Percentiles rank a stretch among this genome's conserved stretches.
These are phyloP conservation scores for Fusarium citri DNA, from an alignment of 2,329 filamentous ascomycete genomes.

Conservation along the genomic window DNA sequence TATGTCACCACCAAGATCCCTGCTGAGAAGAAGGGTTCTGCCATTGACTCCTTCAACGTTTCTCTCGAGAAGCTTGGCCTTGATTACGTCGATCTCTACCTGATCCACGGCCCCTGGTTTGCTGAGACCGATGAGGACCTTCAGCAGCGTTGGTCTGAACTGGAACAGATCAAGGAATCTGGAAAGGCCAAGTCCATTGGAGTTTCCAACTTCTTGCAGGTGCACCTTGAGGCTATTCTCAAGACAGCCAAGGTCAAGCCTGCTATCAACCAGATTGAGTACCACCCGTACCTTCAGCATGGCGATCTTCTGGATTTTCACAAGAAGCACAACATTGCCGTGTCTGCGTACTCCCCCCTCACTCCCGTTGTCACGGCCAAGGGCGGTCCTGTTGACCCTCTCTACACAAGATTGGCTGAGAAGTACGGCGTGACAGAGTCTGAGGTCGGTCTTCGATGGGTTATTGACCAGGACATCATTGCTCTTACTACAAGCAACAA, in stretches of 20 bases:
- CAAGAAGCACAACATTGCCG: conserved; percentile 66
- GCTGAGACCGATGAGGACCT: conserved; percentile 62
- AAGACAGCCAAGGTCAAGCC: conserved; percentile 71
- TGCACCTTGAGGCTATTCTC: conserved; percentile 67
- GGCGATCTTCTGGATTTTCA: conserved; percentile 68
- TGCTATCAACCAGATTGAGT: conserved; percentile 84
- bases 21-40: conserved; percentile 54
- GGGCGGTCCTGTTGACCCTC: conserved; percentile 64
- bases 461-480: conserved; percentile 69
- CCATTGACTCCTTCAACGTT: conserved; percentile 64
- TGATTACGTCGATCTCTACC: conserved; percentile 79
- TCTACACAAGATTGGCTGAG: conserved; percentile 62
- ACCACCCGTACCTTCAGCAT: conserved; percentile 80
- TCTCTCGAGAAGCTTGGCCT: conserved; percentile 74
- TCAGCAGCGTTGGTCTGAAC: conserved; percentile 68
- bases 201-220: conserved; percentile 77
- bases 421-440: conserved; percentile 69
- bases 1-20: conserved; percentile 74
- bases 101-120: conserved; percentile 70
- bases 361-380: conserved; percentile 60
- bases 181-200: conserved; percentile 78
- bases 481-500: conserved; percentile 70
- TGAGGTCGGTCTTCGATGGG: conserved; percentile 70
- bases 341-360: conserved; percentile 68
- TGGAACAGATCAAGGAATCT: conserved; percentile 74